Conservation (phyloP, 768 basidiomycete species). For the Epithele typhae region DNA sequence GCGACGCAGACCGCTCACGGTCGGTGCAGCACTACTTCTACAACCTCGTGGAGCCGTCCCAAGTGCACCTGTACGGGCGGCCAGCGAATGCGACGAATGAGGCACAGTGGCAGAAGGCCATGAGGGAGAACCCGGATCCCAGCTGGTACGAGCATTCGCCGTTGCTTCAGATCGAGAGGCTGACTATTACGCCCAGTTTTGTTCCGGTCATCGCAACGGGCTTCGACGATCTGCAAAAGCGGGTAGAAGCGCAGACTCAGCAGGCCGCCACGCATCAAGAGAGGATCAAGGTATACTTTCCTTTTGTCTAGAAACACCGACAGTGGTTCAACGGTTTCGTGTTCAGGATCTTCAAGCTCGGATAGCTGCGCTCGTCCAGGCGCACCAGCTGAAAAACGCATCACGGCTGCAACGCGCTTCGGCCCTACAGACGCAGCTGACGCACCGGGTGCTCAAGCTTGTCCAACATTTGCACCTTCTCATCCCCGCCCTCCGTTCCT, state of each 20-base stretch:
- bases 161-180: not conserved
- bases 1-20: not conserved
- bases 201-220: conserved; percentile 79
- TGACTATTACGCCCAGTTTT: conserved; percentile 40
- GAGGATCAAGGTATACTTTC: conserved; percentile 48
- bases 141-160: conserved; percentile 56
- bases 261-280: conserved; percentile 66
- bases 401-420: conserved; percentile 62
- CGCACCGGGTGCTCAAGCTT: conserved; percentile 63
- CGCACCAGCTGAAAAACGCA: conserved; percentile 62
- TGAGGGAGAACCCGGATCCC: conserved; percentile 78
- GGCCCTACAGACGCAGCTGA: conserved; percentile 62
- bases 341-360: conserved; percentile 60
- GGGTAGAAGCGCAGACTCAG: conserved; percentile 69
- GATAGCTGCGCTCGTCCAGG: conserved; percentile 53
- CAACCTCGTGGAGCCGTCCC: conserved; percentile 70
- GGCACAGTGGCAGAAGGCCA: conserved; percentile 71
- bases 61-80: conserved; percentile 62
- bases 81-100: conserved; percentile 73
- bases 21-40: conserved; percentile 70
- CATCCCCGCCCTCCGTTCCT: conserved; percentile 70
- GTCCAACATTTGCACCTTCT: conserved; percentile 77
- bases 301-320: not conserved
- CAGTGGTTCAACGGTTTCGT: not conserved
- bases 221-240: conserved; percentile 75